Evolutionary conservation across 169 alveolate species (phyloP).

Genomic region (Toxoplasma gondii): DNA sequence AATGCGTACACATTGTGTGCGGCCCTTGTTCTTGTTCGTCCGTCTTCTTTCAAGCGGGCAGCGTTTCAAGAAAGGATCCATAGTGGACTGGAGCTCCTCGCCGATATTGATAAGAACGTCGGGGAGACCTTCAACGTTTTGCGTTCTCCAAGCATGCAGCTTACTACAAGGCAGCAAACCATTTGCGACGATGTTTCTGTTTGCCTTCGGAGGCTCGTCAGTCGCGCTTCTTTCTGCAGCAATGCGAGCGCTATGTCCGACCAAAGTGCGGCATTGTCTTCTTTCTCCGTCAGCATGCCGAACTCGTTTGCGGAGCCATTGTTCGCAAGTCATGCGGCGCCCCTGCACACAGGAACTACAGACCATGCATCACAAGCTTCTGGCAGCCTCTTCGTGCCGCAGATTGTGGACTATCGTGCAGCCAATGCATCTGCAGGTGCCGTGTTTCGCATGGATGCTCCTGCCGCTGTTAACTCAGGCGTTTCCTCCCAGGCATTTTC

Average conservation of each 20-base stretch:
- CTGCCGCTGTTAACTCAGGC: neutral
- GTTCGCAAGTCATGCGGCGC: neutral
- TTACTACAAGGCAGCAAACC: neutral
- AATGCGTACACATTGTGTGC: neutral
- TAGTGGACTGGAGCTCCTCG: constrained; percentile 14
- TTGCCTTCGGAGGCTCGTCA: constrained; percentile 26
- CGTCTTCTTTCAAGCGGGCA: neutral
- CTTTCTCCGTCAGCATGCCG: neutral
- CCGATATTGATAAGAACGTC: neutral
- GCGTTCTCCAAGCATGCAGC: constrained; percentile 44
- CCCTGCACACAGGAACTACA: too few species aligned
- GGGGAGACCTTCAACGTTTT: neutral
- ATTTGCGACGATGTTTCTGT: constrained; percentile 31
- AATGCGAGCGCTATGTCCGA: constrained; percentile 22
- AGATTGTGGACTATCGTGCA: neutral
- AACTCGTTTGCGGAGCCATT: neutral
- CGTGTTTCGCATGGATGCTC: neutral
- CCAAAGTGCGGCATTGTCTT: neutral
- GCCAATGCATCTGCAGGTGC: neutral
- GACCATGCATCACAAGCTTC: neutral
- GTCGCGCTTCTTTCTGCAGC: constrained; percentile 31
- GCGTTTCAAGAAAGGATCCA: neutral
- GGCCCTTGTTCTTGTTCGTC: neutral
- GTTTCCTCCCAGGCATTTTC: neutral
- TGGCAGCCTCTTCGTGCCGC: neutral